Evolutionary conservation across 306 rosid genomes (phyloP).

Genomic region (Spatholobus suberectus): DNA sequence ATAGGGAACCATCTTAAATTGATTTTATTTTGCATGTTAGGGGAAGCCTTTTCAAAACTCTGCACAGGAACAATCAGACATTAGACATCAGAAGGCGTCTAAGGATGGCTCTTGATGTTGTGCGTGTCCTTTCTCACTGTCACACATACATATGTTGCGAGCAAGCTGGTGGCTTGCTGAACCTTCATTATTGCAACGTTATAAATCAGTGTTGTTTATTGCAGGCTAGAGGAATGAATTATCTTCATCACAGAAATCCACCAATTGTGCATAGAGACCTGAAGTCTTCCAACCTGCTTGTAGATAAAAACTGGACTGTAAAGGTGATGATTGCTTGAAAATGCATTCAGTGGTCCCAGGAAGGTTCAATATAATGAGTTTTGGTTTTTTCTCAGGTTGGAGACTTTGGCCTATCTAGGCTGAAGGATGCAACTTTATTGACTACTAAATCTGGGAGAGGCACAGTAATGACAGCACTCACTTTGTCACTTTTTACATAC

Average conservation of each 20-base stretch:
- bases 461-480: constrained; percentile 59
- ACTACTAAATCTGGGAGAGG: constrained; percentile 76
- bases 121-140: constrained; percentile 50
- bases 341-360: constrained; percentile 1
- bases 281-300: constrained; percentile 80
- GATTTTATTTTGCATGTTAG: constrained; percentile 50
- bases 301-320: constrained; percentile 81
- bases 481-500: background rate
- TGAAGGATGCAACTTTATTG: constrained; percentile 70
- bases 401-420: constrained; percentile 79
- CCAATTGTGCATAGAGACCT: constrained; percentile 87
- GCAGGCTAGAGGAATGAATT: constrained; percentile 87
- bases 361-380: constrained; percentile 28
- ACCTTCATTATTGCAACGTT: constrained; percentile 17
- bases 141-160: background rate
- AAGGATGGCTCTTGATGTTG: constrained; percentile 85
- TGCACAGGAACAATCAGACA: constrained; percentile 69
- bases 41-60: constrained; percentile 81
- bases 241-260: constrained; percentile 81
- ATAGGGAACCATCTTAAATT: constrained; percentile 13
- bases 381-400: constrained; percentile 61
- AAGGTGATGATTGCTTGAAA: constrained; percentile 55
- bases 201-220: constrained; percentile 27
- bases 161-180: constrained; percentile 5
- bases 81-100: constrained; percentile 68